Conservation (phyloP, 2,329 filamentous ascomycete genomes). For the Aschersonia sp. region DNA sequence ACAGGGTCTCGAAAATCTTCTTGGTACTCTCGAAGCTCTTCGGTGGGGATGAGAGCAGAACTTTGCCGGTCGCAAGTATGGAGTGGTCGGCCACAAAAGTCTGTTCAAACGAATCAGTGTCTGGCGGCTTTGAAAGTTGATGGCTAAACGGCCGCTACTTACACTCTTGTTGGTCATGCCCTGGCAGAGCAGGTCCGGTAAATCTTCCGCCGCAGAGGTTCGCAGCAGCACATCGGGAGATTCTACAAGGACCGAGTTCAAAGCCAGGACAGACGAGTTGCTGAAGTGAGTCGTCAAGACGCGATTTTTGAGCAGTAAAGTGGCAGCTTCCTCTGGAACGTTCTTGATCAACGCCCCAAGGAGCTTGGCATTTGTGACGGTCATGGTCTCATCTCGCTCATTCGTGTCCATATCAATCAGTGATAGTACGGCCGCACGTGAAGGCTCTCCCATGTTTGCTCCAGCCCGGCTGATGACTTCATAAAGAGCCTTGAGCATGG, state of each 20-base stretch:
- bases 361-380: slow-evolving; percentile 79
- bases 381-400: slow-evolving; percentile 61
- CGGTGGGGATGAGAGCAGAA: slow-evolving; percentile 54
- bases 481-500: slow-evolving; percentile 93
- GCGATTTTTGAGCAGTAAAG: slow-evolving; percentile 46
- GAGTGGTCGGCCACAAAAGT: slow-evolving; percentile 78
- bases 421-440: slow-evolving; percentile 68
- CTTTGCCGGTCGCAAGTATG: slow-evolving; percentile 83
- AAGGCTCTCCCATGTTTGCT: slow-evolving; percentile 84
- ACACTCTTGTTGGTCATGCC: slow-evolving; percentile 67
- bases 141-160: slow-evolving; percentile 20
- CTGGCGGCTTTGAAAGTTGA: background rate
- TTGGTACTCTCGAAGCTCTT: slow-evolving; percentile 66
- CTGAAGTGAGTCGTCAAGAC: slow-evolving; percentile 66
- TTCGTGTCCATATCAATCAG: slow-evolving; percentile 78
- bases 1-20: slow-evolving; percentile 65
- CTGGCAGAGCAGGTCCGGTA: slow-evolving; percentile 62
- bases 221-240: slow-evolving; percentile 56
- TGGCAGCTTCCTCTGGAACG: slow-evolving; percentile 57
- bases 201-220: slow-evolving; percentile 52
- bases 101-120: slow-evolving; percentile 22
- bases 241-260: slow-evolving; percentile 81
- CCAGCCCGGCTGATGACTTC: slow-evolving; percentile 95
- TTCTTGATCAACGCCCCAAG: slow-evolving; percentile 83
- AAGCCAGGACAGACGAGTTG: slow-evolving; percentile 64